These are phyloP conservation scores for Salix dunnii DNA, from an alignment of 345 rosid species.

Conservation along the genomic window DNA sequence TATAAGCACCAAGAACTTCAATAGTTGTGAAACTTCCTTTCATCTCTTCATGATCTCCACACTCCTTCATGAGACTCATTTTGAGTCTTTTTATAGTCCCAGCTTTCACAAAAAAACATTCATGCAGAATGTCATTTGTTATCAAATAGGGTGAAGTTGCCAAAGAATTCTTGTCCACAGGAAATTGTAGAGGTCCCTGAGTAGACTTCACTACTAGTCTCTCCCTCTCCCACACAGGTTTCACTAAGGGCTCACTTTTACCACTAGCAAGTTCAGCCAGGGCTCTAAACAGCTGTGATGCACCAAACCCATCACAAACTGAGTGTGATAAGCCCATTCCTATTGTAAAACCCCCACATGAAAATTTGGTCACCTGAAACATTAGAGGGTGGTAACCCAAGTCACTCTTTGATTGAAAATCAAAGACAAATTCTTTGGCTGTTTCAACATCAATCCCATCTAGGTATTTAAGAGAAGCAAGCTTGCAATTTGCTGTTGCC, in stretches of 20 bases:
- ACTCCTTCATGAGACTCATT: slow-evolving; percentile 15
- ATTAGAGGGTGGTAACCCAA: slow-evolving; percentile 33
- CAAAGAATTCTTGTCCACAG: neutral
- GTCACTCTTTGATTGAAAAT: slow-evolving; percentile 25
- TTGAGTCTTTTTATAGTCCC: slow-evolving; percentile 39
- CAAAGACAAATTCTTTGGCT: slow-evolving; percentile 30
- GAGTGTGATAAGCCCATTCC: slow-evolving; percentile 59
- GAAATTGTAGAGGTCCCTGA: neutral
- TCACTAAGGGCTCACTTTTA: slow-evolving; percentile 33
- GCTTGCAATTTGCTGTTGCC: slow-evolving; percentile 34
- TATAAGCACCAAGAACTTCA: slow-evolving; percentile 47
- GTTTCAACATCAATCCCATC: slow-evolving; percentile 38
- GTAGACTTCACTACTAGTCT: slow-evolving; percentile 14
- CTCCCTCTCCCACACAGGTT: slow-evolving; percentile 58
- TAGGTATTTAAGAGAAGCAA: slow-evolving; percentile 39
- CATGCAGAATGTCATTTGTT: slow-evolving; percentile 33
- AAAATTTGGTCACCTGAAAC: slow-evolving; percentile 47
- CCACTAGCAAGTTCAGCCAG: slow-evolving; percentile 40
- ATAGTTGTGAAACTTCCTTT: slow-evolving; percentile 36
- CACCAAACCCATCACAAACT: slow-evolving; percentile 57
- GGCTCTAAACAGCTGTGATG: slow-evolving; percentile 47
- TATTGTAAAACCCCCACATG: slow-evolving; percentile 56
- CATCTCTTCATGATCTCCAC: neutral
- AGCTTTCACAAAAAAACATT: slow-evolving; percentile 29
- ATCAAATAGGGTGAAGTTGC: slow-evolving; percentile 41